Percentiles rank a stretch among this genome's conserved stretches.
phyloP scores from a whole-genome alignment of 2,329 filamentous ascomycete species.

The Aspergillus sp. region DNA sequence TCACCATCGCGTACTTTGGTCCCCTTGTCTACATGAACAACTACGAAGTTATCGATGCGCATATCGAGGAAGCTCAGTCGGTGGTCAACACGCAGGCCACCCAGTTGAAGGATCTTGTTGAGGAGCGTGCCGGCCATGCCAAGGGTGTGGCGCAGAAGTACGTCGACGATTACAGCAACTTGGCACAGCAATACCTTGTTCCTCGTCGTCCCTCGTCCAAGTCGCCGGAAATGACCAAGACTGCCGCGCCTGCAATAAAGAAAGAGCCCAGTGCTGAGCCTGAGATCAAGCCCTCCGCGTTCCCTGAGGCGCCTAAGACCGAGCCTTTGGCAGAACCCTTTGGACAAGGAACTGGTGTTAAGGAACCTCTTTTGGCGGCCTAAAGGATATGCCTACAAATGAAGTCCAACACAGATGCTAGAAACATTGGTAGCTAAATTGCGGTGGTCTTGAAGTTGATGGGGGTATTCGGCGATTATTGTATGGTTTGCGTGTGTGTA shows the following conservation, averaged over 20 bases:
- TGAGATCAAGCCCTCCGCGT: constrained; percentile 40
- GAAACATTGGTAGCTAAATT: not conserved
- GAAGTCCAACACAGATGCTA: not conserved
- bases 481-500: not conserved
- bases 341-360: constrained; percentile 22
- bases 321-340: constrained; percentile 28
- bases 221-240: constrained; percentile 27
- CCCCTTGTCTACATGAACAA: constrained; percentile 59
- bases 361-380: constrained; percentile 28
- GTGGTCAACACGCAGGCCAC: constrained; percentile 51
- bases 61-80: constrained; percentile 47
- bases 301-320: constrained; percentile 40
- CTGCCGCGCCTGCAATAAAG: constrained; percentile 13
- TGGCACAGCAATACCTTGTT: constrained; percentile 51
- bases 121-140: constrained; percentile 52
- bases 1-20: constrained; percentile 49
- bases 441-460: not conserved
- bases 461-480: not conserved
- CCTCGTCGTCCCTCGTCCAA: constrained; percentile 20
- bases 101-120: constrained; percentile 53
- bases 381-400: constrained; percentile 5
- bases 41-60: constrained; percentile 55
- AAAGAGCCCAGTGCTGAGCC: constrained; percentile 33
- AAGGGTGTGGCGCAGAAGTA: constrained; percentile 51
- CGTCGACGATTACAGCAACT: constrained; percentile 52